Evolutionary conservation across 2,329 filamentous ascomycete genomes (phyloP), one percentile per base, ranked within the genome.

Genomic region (Epichloe uncinata): DNA sequence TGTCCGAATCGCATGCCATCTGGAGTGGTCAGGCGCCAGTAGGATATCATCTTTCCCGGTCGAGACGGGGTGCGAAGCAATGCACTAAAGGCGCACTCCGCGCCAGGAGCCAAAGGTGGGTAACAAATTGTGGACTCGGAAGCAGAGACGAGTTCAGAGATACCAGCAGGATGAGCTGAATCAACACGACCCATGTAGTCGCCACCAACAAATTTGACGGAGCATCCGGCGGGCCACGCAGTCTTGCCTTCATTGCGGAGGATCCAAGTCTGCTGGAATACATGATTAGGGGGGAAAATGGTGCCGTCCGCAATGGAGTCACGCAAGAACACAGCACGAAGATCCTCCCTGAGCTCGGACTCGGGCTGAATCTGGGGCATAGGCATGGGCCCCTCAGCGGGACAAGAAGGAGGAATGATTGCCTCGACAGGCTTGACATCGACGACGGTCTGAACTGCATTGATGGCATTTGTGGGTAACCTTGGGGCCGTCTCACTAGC

Each of bases 171-270:
- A 60, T 85, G 85, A 54, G 76, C 77, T 47, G 85, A 81, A 65
- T 95, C 87, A 49, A 95, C 78, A 57, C 91, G 85, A 59, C 94
- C 87, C 93, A 98, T 97, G 69, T 91, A 89, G 66, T 97, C 91
- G 47, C 93, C 93, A 51, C 91, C 89, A 52, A 94, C 85, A 61
- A 90, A 96, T 67, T 86, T 87, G 58, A 97, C 86, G 50, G 83
- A 85, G 73, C 88, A 95, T 54, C 90, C 93, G 50, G 82, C 79
- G 38, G 93, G 93, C 93, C 93, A 98, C 11, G 82, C 67, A 46
- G 74, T 70, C 11, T 79, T 79, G 30, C 93, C 91, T 18, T 84
- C 82, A 63, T 98, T 98, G 61, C 82, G 83, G 40, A 98, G 77
- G 48, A 85, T 84, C 93, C 93, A 98, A 2, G 86, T 87, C 68